A percentile compares a stretch with the other conserved stretches of the same genome.
phyloP scores from a whole-genome alignment of 257 asterid genomes.

The Salvia hispanica region DNA sequence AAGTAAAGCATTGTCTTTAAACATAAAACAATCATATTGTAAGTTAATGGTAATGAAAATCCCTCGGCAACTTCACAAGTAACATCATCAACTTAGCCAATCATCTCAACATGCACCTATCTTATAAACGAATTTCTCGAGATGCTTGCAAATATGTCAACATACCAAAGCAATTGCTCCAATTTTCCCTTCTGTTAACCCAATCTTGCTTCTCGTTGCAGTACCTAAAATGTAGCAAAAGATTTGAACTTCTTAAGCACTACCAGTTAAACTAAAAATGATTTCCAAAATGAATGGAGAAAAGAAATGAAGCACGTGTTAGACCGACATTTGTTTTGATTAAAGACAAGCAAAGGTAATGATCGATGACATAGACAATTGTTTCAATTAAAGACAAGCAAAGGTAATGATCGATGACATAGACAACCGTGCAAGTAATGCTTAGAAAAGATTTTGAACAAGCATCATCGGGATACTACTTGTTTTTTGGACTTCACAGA shows the following conservation, averaged over 20 bases:
- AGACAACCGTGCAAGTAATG: not conserved
- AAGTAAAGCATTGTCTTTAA: too few relatives aligned
- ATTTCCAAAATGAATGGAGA: not conserved
- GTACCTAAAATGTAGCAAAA: conserved; percentile 51
- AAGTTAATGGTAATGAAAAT: not conserved
- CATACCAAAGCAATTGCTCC: too few relatives aligned
- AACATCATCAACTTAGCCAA: not conserved
- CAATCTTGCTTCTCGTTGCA: conserved; percentile 78
- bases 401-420: not conserved
- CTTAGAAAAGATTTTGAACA: not conserved
- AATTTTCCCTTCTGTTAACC: conserved; percentile 42
- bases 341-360: not conserved
- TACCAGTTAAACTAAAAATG: not conserved
- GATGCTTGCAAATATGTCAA: conserved; percentile 2
- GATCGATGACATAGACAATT: not conserved
- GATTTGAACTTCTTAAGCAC: not conserved
- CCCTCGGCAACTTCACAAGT: not conserved
- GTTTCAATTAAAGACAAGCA: not conserved
- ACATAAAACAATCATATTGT: too few relatives aligned
- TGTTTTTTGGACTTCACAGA: not conserved
- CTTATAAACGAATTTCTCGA: not conserved
- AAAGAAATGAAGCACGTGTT: not conserved
- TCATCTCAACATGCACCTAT: not conserved
- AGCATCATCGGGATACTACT: not conserved
- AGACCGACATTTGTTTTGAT: not conserved